Conservation (phyloP, 2,329 filamentous ascomycete genomes). For the Beauveria medogensis region DNA sequence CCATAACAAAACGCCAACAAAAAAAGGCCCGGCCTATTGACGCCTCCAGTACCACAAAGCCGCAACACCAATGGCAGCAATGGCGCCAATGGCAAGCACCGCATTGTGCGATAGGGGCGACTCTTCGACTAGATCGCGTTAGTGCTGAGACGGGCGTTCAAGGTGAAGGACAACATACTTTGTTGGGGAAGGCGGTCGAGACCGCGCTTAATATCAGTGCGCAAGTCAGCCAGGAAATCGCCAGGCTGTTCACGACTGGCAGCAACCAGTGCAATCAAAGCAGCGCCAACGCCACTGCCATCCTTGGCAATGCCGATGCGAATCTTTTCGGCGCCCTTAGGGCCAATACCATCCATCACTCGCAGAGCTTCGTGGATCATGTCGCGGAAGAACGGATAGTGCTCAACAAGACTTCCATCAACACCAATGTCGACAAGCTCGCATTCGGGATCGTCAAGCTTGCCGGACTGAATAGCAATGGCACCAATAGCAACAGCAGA, state of each 20-base stretch:
- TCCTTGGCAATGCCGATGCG: conserved; percentile 96
- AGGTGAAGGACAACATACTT: conserved; percentile 19
- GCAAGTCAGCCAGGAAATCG: conserved; percentile 35
- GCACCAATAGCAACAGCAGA: conserved; percentile 82
- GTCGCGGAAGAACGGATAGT: conserved; percentile 86
- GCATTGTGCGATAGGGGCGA: conserved; percentile 22
- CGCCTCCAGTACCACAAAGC: conserved; percentile 29
- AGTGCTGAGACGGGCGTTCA: neutral
- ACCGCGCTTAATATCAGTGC: conserved; percentile 29
- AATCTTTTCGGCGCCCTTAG: conserved; percentile 72
- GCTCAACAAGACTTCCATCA: conserved; percentile 88
- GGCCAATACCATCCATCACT: conserved; percentile 69
- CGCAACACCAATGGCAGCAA: conserved; percentile 31
- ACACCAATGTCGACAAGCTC: conserved; percentile 84
- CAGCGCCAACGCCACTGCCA: conserved; percentile 75
- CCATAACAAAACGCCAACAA: conserved; percentile 9
- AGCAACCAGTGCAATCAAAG: conserved; percentile 86
- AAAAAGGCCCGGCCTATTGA: conserved; percentile 11
- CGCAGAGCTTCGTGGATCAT: conserved; percentile 78
- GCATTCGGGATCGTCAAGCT: conserved; percentile 54
- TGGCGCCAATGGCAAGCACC: conserved; percentile 25
- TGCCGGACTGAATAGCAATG: conserved; percentile 72
- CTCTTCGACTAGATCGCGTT: conserved; percentile 21
- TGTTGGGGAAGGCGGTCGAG: conserved; percentile 24
- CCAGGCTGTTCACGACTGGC: conserved; percentile 52